phyloP scores from a whole-genome alignment of 441 rosid species.

The Euphorbia schlechtendalii region DNA sequence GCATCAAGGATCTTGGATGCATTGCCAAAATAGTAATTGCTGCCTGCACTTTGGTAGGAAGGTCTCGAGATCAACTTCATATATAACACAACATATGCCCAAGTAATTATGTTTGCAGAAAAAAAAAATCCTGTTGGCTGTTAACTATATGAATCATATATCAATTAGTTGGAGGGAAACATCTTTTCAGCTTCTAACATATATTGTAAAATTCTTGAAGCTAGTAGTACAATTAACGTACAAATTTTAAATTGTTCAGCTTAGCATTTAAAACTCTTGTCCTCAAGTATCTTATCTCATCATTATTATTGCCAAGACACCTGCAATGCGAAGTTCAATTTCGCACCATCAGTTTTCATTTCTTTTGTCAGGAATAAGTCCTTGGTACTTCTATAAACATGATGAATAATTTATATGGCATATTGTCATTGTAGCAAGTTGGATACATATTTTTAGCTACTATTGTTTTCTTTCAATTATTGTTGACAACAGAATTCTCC shows the following conservation, averaged over 20 bases:
- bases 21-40: background rate
- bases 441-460: no score
- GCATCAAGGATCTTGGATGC: background rate
- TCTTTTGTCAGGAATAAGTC: background rate
- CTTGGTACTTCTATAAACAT: background rate
- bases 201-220: background rate
- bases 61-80: background rate
- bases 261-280: background rate
- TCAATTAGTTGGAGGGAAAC: no score
- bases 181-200: background rate
- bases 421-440: background rate
- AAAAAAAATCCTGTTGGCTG: no score
- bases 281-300: background rate
- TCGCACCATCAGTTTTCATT: background rate
- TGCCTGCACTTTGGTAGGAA: background rate
- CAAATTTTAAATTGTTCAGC: background rate
- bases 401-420: background rate
- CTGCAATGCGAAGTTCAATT: background rate
- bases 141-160: no score
- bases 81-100: background rate
- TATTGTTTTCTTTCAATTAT: background rate
- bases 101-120: no score
- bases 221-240: no score
- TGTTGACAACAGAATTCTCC: conserved; percentile 9
- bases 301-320: background rate